Evolutionary conservation across 148 eudicot genomes (phyloP), one percentile per base, ranked within the genome.

Genomic region (Polygonum maritimum): DNA sequence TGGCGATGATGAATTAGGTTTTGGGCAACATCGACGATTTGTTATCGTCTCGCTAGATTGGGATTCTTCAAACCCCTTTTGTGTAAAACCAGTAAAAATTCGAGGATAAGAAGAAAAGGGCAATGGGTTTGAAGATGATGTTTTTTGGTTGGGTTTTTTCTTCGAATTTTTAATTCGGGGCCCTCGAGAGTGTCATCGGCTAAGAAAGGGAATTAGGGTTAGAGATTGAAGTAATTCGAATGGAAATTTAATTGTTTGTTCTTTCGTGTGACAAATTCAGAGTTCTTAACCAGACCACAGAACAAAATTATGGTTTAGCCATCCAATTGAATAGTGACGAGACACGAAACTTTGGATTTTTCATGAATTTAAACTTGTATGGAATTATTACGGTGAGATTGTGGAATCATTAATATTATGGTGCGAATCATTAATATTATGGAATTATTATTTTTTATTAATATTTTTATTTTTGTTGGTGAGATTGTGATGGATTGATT

Each of bases 151-250:
- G 21, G 33, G 10, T 22, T 60, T 60, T 60, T 33, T 21, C 33
- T 22, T 7, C 63, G 12, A 57, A 22, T 60, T 60, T 10, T 11
- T 35, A 38, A 31, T 7, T 26, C 31, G 69, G 69, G 69, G 36
- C 45, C 69, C 44, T 67, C 71, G 14, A 36, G 71, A 65, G 21
- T 41, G 71, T 65, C 36, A 62, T 33, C 71, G 44, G 71, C 71
- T 67, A 67, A 40, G 22, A 5, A 57, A 0, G 7, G 1, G 21
- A 60, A 60, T 60, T 60, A 60, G 69, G 69, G 69, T 38, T 67
- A 36, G 71, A 36, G 71, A 6, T 57, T 57, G 55, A 12, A 21
- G 63, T 21, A 57, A 38, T 67, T 67, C 18, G 71, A 67, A 38
- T 67, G 38, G 71, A 7, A 67, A 26, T 26, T 26, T 26, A 36